Conservation (phyloP, 208 protist species). For the Phytomonas serpens region DNA sequence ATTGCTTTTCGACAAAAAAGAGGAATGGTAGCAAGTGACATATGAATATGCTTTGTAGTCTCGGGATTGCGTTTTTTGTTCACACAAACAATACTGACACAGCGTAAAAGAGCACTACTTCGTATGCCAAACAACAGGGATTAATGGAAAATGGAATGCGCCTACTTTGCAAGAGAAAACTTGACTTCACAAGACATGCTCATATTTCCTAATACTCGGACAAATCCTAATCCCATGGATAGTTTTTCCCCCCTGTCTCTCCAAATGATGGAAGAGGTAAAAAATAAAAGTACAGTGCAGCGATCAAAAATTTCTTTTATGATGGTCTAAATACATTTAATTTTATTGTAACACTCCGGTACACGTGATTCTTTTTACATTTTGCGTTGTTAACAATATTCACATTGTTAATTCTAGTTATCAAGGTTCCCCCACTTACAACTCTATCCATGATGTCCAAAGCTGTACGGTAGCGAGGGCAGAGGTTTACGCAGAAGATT, state of each 20-base stretch:
- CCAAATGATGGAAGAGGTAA: background rate
- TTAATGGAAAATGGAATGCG: background rate
- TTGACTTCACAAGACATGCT: background rate
- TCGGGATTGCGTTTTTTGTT: background rate
- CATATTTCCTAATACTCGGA: background rate
- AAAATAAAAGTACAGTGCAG: constrained; percentile 2
- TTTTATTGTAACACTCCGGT: background rate
- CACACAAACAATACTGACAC: background rate
- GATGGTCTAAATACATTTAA: constrained; percentile 8
- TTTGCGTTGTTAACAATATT: background rate
- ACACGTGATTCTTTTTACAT: background rate
- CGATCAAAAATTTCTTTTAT: background rate
- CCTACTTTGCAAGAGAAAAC: background rate
- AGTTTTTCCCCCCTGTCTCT: background rate
- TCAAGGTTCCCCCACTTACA: background rate
- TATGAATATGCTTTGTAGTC: background rate
- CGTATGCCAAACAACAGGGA: background rate
- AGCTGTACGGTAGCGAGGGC: constrained; percentile 54
- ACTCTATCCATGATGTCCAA: constrained; percentile 4
- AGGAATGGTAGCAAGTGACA: background rate
- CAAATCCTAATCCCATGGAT: background rate
- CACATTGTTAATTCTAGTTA: background rate
- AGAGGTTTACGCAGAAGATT: constrained; percentile 70
- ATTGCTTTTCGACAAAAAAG: background rate
- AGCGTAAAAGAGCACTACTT: background rate